phyloP scores from a whole-genome alignment of 192 early-diverging fungal species.

The Paraglomus occultum region DNA sequence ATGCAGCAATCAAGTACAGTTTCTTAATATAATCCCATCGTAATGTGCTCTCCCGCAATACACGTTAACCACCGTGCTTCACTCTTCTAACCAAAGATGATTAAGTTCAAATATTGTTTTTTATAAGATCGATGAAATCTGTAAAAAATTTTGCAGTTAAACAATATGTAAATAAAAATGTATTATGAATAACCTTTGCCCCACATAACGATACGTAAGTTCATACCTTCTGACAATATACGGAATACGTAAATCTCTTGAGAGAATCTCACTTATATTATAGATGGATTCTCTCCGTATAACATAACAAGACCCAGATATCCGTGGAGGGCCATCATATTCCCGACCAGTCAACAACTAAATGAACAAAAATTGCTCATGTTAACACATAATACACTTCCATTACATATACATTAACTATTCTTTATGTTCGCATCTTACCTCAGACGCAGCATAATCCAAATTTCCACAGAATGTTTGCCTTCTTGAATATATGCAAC shows the following conservation, averaged over 20 bases:
- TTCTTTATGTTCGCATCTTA: slow-evolving; percentile 11
- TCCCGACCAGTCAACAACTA: slow-evolving; percentile 55
- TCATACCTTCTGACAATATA: slow-evolving; percentile 50
- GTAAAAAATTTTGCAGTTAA: neutral
- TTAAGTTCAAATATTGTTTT: slow-evolving; percentile 68
- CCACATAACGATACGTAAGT: neutral
- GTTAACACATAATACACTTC: no score
- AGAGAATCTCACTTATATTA: slow-evolving; percentile 62
- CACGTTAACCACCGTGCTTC: no score
- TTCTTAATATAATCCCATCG: no score
- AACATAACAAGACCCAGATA: slow-evolving; percentile 81
- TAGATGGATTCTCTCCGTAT: slow-evolving; percentile 72
- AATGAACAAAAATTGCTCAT: neutral
- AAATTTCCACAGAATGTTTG: slow-evolving; percentile 71
- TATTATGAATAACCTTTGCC: neutral
- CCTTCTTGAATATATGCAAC: slow-evolving; percentile 57
- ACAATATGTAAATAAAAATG: neutral
- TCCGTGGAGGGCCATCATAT: slow-evolving; percentile 78
- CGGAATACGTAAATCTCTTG: slow-evolving; percentile 53
- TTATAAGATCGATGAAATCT: slow-evolving; percentile 62
- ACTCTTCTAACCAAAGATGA: slow-evolving; percentile 68
- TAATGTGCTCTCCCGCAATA: no score
- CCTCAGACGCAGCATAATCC: slow-evolving; percentile 76
- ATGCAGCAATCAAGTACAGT: no score
- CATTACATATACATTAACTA: neutral